A percentile compares a stretch with the other conserved stretches of the same genome.
phyloP scores from a whole-genome alignment of 1,139 yeast species.

The Taphrina sp. region DNA sequence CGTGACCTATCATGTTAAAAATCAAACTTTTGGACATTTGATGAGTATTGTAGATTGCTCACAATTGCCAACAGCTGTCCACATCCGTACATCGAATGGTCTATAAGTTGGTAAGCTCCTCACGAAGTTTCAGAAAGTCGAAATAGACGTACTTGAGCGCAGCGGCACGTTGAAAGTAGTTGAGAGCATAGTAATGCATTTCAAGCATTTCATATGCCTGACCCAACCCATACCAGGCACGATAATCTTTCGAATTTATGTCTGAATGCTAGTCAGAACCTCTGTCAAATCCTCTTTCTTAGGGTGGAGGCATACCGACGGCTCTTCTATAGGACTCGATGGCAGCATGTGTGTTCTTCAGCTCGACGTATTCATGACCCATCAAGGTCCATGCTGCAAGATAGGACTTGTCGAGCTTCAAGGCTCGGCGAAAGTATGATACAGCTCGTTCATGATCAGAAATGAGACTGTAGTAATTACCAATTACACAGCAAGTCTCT shows the following conservation, averaged over 20 bases:
- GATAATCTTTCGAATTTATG: slow-evolving; percentile 79
- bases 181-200: slow-evolving; percentile 88
- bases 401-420: slow-evolving; percentile 74
- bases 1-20: slow-evolving; percentile 49
- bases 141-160: slow-evolving; percentile 54
- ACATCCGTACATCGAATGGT: slow-evolving; percentile 89
- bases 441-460: slow-evolving; percentile 95
- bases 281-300: neutral
- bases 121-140: neutral
- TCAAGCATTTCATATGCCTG: slow-evolving; percentile 97
- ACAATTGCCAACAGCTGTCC: slow-evolving; percentile 93
- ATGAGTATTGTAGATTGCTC: neutral
- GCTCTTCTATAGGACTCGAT: slow-evolving; percentile 94
- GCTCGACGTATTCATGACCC: slow-evolving; percentile 98
- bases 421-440: slow-evolving; percentile 85
- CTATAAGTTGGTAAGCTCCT: slow-evolving; percentile 28
- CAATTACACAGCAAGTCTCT: slow-evolving; percentile 91
- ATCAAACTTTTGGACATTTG: neutral
- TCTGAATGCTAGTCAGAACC: slow-evolving; percentile 44
- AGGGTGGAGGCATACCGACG: slow-evolving; percentile 47
- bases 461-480: slow-evolving; percentile 87
- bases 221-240: slow-evolving; percentile 98
- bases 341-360: slow-evolving; percentile 95
- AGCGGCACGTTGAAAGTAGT: slow-evolving; percentile 90
- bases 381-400: slow-evolving; percentile 95